Evolutionary conservation across 495 filamentous ascomycete genomes (phyloP), one percentile per base, ranked within the genome.

Genomic region (Cercophora sp.): DNA sequence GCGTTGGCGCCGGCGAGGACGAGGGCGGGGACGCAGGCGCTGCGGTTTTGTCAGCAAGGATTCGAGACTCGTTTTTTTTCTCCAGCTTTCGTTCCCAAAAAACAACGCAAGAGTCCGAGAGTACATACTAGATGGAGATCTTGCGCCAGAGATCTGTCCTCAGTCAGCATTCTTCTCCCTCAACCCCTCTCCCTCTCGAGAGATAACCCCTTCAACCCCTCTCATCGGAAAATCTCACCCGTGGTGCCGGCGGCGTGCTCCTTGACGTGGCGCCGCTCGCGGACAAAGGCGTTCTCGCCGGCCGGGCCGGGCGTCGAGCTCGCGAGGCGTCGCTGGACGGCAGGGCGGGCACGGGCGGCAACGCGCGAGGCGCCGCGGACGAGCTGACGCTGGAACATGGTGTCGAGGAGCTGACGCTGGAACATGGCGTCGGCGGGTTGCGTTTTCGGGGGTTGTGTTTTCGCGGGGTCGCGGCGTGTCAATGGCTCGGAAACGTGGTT

Each of bases 221-320:
- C 20, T 6, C 45, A 20, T 24, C 9, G 49, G 20, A 8, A 5
- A 29, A 11, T 31, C 25, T 66, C 62, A 95, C 91, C 86, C 63
- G 81, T 84, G 32, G 87, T 92, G 53, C 76, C 78, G 51, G 77
- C 82, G 48, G 91, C 91, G 68, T 96, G 91, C 60, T 87, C 79
- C 79, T 94, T 91, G 65, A 94, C 85, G 52, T 80, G 83, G 65
- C 78, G 75, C 59, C 91, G 80, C 79, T 96, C 90, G 51, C 84
- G 82, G 71, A 92, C 84, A 80, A 96, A 96, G 58, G 80, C 78
- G 72, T 92, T 96, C 78, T 93, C 87, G 57, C 81, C 83, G n/a
- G 60, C 55, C 47, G 76, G 68, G 54, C 70, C 65, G 26, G 65
- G 56, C 71, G 73, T 41, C 35, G 48, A 51, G 74, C 81, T 85